phyloP scores from a whole-genome alignment of 2,329 filamentous ascomycete species.

The Fusarium buharicum region DNA sequence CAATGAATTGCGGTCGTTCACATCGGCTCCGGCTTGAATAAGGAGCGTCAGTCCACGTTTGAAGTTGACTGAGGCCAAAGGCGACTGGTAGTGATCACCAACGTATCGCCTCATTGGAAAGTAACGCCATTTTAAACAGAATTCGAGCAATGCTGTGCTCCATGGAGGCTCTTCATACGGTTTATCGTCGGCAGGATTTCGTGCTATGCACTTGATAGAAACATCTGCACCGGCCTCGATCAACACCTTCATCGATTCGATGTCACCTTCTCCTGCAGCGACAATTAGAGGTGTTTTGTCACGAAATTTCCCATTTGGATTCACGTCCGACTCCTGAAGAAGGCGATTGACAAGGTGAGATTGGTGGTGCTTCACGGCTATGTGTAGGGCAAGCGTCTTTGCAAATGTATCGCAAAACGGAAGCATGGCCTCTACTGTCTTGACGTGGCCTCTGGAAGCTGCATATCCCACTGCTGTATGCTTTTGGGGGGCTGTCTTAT shows the following conservation, averaged over 20 bases:
- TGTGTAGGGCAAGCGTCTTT: slow-evolving; percentile 44
- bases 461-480: slow-evolving; percentile 38
- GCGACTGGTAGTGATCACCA: neutral
- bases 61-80: neutral
- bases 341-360: slow-evolving; percentile 44
- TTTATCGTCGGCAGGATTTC: neutral
- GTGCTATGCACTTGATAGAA: slow-evolving; percentile 24
- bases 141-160: slow-evolving; percentile 4
- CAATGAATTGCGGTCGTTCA: slow-evolving; percentile 30
- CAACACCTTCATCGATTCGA: slow-evolving; percentile 39
- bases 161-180: neutral
- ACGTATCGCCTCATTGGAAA: too few species aligned
- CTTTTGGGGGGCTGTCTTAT: neutral
- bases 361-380: slow-evolving; percentile 37
- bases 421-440: slow-evolving; percentile 44
- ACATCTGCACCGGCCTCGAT: slow-evolving; percentile 49
- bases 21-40: slow-evolving; percentile 38
- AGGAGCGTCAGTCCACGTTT: slow-evolving; percentile 32
- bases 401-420: slow-evolving; percentile 39
- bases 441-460: slow-evolving; percentile 43
- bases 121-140: neutral
- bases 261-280: slow-evolving; percentile 10
- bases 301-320: slow-evolving; percentile 45
- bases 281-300: slow-evolving; percentile 41
- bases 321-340: slow-evolving; percentile 46